Evolutionary conservation across 1,284 basidiomycete species (phyloP), one percentile per base, ranked within the genome.

Genomic region (Peniophora sp.): DNA sequence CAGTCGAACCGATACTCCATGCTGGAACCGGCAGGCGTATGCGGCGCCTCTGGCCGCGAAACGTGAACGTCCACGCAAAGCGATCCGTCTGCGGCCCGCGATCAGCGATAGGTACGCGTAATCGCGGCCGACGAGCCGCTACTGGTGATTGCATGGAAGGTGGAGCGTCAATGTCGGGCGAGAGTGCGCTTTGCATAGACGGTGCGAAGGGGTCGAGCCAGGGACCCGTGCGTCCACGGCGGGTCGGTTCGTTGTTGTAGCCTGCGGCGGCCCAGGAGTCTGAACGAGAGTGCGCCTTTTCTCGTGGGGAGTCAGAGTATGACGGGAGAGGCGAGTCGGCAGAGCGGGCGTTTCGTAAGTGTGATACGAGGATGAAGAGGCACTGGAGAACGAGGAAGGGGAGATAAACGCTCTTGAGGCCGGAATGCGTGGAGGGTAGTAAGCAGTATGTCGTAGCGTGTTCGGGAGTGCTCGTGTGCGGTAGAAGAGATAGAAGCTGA

Each of bases 401-500:
- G 24, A 78, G 57, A 66, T 89, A 88, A 25, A 83, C 59, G 49
- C 70, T 63, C 24, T 72, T 64, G 61, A 87, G 85, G 51, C 89
- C 79, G 34, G 74, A 70, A 48, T 74, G 66, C 56, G 86, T 83
- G 63, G 88, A 76, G 8, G 89, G 89, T 45, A 90, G 74, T 47
- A 80, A 65, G 66, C 88, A 94, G 24, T 77, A 76, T 2, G 65
- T 62, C 58, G 85, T 81, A 39, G 72, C 72, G 56, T 61, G 59
- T 23, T 63, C 55, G 6, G 65, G 56, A 47, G 62, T 46, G 46
- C 49, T 43, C 53, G 47, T 36, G 43, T 78, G 75, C 32, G 81
- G 73, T 14, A 74, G 69, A 3, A 95, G 71, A 0, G 89, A 87
- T 45, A 97, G 73, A 12, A 97, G 75, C 55, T 94, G 90, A 63